Conservation (phyloP, 2,329 filamentous ascomycete genomes). For the Beauveria bassiana region DNA sequence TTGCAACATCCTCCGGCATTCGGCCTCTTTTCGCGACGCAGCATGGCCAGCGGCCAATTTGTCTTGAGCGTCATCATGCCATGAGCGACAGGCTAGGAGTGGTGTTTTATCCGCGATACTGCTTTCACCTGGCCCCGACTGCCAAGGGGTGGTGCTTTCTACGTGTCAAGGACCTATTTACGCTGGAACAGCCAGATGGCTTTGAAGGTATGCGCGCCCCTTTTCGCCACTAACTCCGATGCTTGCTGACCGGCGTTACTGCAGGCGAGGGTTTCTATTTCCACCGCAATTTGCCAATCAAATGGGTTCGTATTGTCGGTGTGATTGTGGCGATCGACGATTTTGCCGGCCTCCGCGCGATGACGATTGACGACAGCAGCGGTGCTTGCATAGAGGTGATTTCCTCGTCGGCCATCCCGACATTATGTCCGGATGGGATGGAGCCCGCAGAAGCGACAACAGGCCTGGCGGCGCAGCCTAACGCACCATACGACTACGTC, state of each 20-base stretch:
- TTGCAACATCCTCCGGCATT: not conserved
- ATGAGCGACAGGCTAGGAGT: constrained; percentile 37
- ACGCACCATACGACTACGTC: constrained; percentile 23
- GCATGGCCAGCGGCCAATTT: not conserved
- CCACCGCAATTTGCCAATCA: constrained; percentile 65
- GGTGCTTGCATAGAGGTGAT: constrained; percentile 46
- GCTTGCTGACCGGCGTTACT: not conserved
- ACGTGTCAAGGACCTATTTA: constrained; percentile 40
- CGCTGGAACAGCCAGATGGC: constrained; percentile 38
- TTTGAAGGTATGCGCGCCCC: constrained; percentile 40
- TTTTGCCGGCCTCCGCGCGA: constrained; percentile 37
- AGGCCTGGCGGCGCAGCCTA: not conserved
- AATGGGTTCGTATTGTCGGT: constrained; percentile 66
- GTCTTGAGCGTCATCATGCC: constrained; percentile 30
- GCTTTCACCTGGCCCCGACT: constrained; percentile 55
- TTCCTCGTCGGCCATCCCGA: constrained; percentile 10
- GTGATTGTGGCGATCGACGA: constrained; percentile 58
- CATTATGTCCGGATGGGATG: not conserved
- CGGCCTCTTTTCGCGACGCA: not conserved
- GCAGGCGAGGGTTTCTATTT: constrained; percentile 49
- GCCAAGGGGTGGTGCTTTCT: constrained; percentile 53
- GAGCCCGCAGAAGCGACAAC: not conserved
- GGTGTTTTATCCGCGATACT: constrained; percentile 52
- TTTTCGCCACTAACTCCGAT: not conserved
- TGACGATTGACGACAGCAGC: constrained; percentile 59